phyloP scores from a whole-genome alignment of 2,329 filamentous ascomycete species.

The Aspergillus fijiensis region DNA sequence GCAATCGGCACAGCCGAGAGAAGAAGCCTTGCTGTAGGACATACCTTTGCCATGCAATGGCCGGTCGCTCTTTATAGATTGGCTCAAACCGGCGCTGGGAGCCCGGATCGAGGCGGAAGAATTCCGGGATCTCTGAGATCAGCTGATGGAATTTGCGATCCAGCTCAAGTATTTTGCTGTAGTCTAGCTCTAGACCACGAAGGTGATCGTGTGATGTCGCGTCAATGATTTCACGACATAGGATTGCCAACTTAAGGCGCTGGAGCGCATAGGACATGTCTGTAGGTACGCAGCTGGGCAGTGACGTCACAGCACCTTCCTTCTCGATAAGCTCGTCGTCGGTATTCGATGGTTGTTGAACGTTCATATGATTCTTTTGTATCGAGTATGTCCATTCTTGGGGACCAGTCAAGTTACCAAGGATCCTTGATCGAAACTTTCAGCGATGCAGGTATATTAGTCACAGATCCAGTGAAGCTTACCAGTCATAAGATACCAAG shows the following conservation, averaged over 20 bases:
- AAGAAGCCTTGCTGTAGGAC: conserved; percentile 37
- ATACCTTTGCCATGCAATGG: conserved; percentile 37
- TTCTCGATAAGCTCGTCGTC: conserved; percentile 39
- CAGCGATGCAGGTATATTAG: background rate
- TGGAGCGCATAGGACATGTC: conserved; percentile 48
- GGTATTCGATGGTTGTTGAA: conserved; percentile 44
- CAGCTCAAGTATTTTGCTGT: conserved; percentile 40
- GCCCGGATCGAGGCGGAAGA: conserved; percentile 37
- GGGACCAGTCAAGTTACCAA: conserved; percentile 44
- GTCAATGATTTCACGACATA: conserved; percentile 45
- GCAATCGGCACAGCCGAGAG: conserved; percentile 40
- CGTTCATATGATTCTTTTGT: conserved; percentile 43
- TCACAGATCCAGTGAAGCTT: background rate
- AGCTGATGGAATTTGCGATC: conserved; percentile 36
- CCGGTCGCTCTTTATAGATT: conserved; percentile 31
- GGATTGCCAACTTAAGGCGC: conserved; percentile 42
- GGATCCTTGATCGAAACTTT: conserved; percentile 29
- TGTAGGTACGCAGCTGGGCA: conserved; percentile 40
- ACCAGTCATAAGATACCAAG: conserved; percentile 46
- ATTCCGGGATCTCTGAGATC: conserved; percentile 33
- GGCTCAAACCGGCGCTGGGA: conserved; percentile 27
- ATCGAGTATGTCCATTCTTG: conserved; percentile 48
- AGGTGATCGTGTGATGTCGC: conserved; percentile 28
- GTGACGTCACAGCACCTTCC: conserved; percentile 20
- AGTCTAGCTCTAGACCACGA: conserved; percentile 29